Evolutionary conservation across 208 protist genomes (phyloP), one percentile per base, ranked within the genome.

Genomic region (Blastocrithidia nonstop): DNA sequence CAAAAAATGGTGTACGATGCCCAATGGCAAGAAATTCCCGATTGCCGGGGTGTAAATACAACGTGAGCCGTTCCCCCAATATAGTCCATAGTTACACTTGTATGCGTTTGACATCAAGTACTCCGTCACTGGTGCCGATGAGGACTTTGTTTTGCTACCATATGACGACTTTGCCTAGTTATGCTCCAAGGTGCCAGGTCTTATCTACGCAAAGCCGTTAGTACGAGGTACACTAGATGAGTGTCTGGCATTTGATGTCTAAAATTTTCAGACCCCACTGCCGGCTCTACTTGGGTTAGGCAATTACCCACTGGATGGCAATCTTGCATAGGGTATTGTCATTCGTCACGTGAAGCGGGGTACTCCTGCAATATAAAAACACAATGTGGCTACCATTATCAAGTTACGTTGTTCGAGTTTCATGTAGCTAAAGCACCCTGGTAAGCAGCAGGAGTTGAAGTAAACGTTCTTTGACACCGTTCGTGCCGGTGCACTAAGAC

Each of bases 401-500:
- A 91, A 91, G 46, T 65, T 91, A 29, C 77, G 78, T 51, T 87
- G 78, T 61, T 80, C 71, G 3, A 77, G 63, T 45, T 91, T 91
- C 44, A 87, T 88, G 77, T 77, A 91, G 51, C 46, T 87, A 46
- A 87, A 87, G 63, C 82, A 91, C 55, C 82, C 77, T 3, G 77
- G 77, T n/a, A 91, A 91, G 61, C 77, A 88, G 57, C 66, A 85
- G 66, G 82, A 91, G 48, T 58, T 87, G 22, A 87, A 88, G 66
- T 75, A 77, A 19, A 90, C 75, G 17, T 90, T 91, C 51, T 56
- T 88, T 17, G 74, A 85, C 57, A 91, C 82, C 13, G 77, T 91
- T 37, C 74, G 77, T 16, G 65, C 68, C 2, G 71, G 70, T 19
- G 78, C 77, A 20, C 55, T 83, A 63, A 61, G 61, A 29, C 74